Percentiles rank a stretch among this genome's conserved stretches.
Evolutionary conservation across 176 grass and related monocot species (phyloP).

Genomic region (Rhynchospora tenuis): DNA sequence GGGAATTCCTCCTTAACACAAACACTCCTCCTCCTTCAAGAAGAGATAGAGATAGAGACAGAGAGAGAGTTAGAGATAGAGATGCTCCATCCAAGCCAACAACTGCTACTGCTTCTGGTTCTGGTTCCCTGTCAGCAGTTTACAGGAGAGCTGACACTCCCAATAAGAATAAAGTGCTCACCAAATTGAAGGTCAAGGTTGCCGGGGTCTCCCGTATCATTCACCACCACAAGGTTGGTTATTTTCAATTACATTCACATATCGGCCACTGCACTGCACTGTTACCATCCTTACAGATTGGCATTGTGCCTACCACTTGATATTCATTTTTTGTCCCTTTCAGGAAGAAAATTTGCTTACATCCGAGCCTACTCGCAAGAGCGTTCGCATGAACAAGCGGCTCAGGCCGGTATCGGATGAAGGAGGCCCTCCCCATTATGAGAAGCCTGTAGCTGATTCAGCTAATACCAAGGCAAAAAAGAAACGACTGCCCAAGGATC

Average conservation of each 20-base stretch:
- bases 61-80: no score
- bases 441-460: constrained; percentile 36
- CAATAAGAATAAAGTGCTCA: constrained; percentile 27
- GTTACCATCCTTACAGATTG: no score
- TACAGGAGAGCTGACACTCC: neutral
- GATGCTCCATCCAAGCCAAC: no score
- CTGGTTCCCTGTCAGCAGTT: neutral
- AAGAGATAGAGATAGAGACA: neutral
- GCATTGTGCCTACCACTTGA: neutral
- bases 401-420: constrained; percentile 37
- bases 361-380: constrained; percentile 60
- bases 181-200: constrained; percentile 76
- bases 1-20: neutral
- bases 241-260: neutral
- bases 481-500: constrained; percentile 46
- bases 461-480: constrained; percentile 34
- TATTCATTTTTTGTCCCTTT: neutral
- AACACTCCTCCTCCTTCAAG: neutral
- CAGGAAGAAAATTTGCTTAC: neutral
- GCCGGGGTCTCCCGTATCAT: constrained; percentile 45
- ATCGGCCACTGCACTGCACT: no score
- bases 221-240: constrained; percentile 55
- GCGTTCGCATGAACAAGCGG: constrained; percentile 58
- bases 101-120: no score
- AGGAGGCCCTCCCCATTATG: constrained; percentile 37